Percentiles rank a stretch among this genome's conserved stretches.
These are phyloP conservation scores for Uncinocarpus reesii DNA, from an alignment of 2,329 filamentous ascomycete species.

Conservation along the genomic window DNA sequence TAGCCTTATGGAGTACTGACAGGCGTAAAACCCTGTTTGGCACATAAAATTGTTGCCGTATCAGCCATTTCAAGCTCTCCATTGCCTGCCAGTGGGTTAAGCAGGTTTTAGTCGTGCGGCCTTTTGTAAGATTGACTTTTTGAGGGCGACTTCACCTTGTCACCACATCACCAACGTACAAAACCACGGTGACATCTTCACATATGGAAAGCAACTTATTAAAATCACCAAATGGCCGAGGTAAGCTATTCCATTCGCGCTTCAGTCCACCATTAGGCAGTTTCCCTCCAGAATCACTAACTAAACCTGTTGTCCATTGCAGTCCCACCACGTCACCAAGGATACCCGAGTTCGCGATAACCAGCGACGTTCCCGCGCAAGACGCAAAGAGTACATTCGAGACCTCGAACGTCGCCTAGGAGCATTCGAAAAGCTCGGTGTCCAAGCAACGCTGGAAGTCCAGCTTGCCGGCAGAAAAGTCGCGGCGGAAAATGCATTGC, in stretches of 20 bases:
- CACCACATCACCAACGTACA: too few species aligned
- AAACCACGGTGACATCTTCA: too few species aligned
- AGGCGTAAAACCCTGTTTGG: too few species aligned
- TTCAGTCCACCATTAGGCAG: background rate
- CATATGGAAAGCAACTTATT: too few species aligned
- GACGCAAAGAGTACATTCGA: conserved; percentile 61
- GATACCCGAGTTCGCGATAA: conserved; percentile 60
- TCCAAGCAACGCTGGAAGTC: conserved; percentile 60
- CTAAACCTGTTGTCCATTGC: background rate
- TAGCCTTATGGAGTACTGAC: background rate
- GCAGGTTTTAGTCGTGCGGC: too few species aligned
- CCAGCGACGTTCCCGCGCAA: conserved; percentile 63
- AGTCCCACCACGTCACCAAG: background rate
- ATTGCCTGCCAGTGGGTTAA: too few species aligned
- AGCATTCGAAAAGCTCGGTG: conserved; percentile 53
- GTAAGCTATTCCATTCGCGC: background rate
- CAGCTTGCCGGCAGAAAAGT: conserved; percentile 60
- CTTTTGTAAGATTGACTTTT: too few species aligned
- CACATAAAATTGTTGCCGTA: too few species aligned
- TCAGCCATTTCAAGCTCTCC: too few species aligned
- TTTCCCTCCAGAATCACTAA: background rate
- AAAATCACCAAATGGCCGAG: background rate
- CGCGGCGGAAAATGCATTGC: conserved; percentile 56
- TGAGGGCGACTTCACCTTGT: too few species aligned
- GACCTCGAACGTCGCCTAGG: conserved; percentile 57